Evolutionary conservation across 495 filamentous ascomycete species (phyloP), one percentile per base, ranked within the genome.

Genomic region (Jackrogersella multiformis): DNA sequence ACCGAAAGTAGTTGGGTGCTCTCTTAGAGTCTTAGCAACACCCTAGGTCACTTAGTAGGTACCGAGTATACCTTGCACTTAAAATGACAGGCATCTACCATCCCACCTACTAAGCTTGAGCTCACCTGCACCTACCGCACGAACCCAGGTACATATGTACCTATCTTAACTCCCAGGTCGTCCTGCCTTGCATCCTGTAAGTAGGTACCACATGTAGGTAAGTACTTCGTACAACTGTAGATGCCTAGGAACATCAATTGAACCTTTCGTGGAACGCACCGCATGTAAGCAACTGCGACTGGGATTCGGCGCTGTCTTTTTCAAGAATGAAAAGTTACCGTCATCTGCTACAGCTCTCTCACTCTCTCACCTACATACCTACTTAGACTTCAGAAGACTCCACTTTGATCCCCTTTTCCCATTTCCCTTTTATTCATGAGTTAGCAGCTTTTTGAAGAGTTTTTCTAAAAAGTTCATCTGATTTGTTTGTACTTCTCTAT

Each of bases 51-150:
- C n/a, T n/a, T n/a, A n/a, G n/a, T n/a, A n/a, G n/a, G 56, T 66
- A 51, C 56, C 10, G 41, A 41, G 64, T 24, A 12, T 61, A 61
- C 64, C 41, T 51, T 42, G 51, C 39, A 61, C 56, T 61, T 66
- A 36, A 53, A 67, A 52, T n/a, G 51, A 57, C 64, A 61, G 42
- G 56, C 41, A 60, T 54, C 42, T 20, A 45, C 18, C 10, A 48
- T 48, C 63, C 61, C 61, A 64, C 52, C 36, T 52, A 21, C 41
- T 52, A 44, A 38, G 32, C 24, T 63, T 16, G 21, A 48, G 42
- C 44, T 39, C 56, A 13, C 34, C 38, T 56, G 30, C 28, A 49
- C 56, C 23, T 60, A 52, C 30, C 48, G 34, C 16, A 52, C 12
- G 15, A 13, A 28, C 30, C 30, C 28, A 18, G n/a, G 28, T 30